phyloP scores from a whole-genome alignment of 495 filamentous ascomycete species.

The Neurospora africana region DNA sequence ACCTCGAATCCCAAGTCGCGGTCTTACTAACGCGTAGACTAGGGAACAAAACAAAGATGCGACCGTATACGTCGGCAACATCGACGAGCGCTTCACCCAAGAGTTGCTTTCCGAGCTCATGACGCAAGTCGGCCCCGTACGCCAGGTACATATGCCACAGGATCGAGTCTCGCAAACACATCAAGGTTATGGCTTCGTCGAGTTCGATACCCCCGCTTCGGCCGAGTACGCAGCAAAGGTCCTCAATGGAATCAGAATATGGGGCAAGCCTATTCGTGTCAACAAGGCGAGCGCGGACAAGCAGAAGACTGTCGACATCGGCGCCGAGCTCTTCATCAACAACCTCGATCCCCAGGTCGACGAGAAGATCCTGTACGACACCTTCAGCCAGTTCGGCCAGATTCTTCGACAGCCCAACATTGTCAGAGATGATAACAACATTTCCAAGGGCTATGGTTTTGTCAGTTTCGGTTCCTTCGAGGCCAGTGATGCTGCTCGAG shows the following conservation, averaged over 20 bases:
- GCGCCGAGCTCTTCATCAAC: conserved; percentile 93
- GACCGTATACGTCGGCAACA: conserved; percentile 95
- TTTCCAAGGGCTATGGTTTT: conserved; percentile 95
- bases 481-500: conserved; percentile 81
- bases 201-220: conserved; percentile 92
- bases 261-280: conserved; percentile 89
- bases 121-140: conserved; percentile 90
- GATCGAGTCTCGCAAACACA: conserved; percentile 93
- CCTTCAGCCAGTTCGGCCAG: conserved; percentile 87
- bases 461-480: conserved; percentile 92
- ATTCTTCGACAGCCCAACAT: conserved; percentile 82
- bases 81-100: conserved; percentile 91
- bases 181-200: conserved; percentile 98
- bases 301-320: conserved; percentile 90
- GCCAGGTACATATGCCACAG: conserved; percentile 95
- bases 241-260: conserved; percentile 91
- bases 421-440: conserved; percentile 79
- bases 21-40: not conserved
- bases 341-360: conserved; percentile 92
- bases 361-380: conserved; percentile 95
- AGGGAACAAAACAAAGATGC: conserved; percentile 99
- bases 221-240: conserved; percentile 94
- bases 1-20: not conserved
- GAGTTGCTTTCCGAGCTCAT: conserved; percentile 93
- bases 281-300: conserved; percentile 91